A percentile compares a stretch with the other conserved stretches of the same genome.
phyloP scores from a whole-genome alignment of 2,329 filamentous ascomycete species.

The Colletotrichum camelliae region DNA sequence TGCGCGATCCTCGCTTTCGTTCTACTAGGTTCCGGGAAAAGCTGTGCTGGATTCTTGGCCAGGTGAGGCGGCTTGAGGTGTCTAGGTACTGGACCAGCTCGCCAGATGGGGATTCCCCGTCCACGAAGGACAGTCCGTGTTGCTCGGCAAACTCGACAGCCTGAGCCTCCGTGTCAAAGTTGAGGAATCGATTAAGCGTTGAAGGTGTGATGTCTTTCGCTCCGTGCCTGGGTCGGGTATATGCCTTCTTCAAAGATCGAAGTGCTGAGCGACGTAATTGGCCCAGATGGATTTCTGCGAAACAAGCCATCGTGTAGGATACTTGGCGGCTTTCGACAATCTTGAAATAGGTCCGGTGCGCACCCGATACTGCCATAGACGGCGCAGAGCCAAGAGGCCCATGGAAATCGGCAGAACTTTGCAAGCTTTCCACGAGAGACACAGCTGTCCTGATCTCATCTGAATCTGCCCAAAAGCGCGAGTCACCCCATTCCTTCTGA shows the following conservation, averaged over 20 bases:
- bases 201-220: slow-evolving; percentile 65
- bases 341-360: slow-evolving; percentile 61
- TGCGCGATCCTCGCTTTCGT: slow-evolving; percentile 57
- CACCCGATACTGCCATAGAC: slow-evolving; percentile 53
- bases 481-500: slow-evolving; percentile 60
- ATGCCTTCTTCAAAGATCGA: slow-evolving; percentile 58
- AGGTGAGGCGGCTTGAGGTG: slow-evolving; percentile 47
- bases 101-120: slow-evolving; percentile 36
- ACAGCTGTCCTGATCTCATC: slow-evolving; percentile 67
- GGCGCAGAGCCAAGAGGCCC: slow-evolving; percentile 60
- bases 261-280: slow-evolving; percentile 64
- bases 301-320: slow-evolving; percentile 74
- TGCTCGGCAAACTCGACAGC: slow-evolving; percentile 68
- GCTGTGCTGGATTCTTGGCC: slow-evolving; percentile 57
- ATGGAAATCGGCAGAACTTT: slow-evolving; percentile 61
- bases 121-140: slow-evolving; percentile 59
- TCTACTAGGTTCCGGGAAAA: slow-evolving; percentile 65
- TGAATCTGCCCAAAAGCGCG: slow-evolving; percentile 57
- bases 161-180: slow-evolving; percentile 71
- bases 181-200: slow-evolving; percentile 61
- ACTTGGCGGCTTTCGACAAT: slow-evolving; percentile 62
- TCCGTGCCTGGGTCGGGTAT: slow-evolving; percentile 60
- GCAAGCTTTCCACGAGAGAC: slow-evolving; percentile 63
- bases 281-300: slow-evolving; percentile 72
- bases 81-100: slow-evolving; percentile 43